phyloP scores from a whole-genome alignment of 2,329 filamentous ascomycete genomes.

The Pseudocercospora eumusae region DNA sequence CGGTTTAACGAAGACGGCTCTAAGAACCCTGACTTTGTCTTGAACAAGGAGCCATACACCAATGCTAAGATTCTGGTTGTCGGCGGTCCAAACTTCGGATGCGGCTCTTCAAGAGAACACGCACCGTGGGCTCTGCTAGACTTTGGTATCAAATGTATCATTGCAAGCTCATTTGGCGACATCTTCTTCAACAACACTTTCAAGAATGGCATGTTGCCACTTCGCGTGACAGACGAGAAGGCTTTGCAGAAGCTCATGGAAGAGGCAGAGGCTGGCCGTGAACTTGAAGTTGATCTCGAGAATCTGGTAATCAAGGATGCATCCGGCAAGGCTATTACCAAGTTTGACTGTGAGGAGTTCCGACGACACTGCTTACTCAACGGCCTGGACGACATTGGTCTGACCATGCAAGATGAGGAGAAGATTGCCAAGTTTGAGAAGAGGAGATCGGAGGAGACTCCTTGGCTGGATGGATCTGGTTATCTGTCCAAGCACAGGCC shows the following conservation, averaged over 20 bases:
- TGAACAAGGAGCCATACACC: conserved; percentile 88
- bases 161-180: conserved; percentile 82
- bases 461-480: conserved; percentile 85
- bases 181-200: conserved; percentile 99
- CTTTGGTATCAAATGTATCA: conserved; percentile 92
- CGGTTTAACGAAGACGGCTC: conserved; percentile 69
- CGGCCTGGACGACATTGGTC: conserved; percentile 90
- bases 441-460: conserved; percentile 73
- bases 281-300: conserved; percentile 86
- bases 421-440: conserved; percentile 84
- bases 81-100: conserved; percentile 92
- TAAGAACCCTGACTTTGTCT: conserved; percentile 78
- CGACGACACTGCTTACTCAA: conserved; percentile 92
- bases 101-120: conserved; percentile 88
- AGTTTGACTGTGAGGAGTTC: conserved; percentile 89
- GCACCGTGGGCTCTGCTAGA: conserved; percentile 96
- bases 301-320: conserved; percentile 80
- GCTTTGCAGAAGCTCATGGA: conserved; percentile 70
- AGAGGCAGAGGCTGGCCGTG: conserved; percentile 75
- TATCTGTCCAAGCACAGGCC: conserved; percentile 66
- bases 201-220: conserved; percentile 98
- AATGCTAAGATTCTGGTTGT: conserved; percentile 85
- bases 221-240: conserved; percentile 68
- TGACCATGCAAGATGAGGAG: conserved; percentile 89
- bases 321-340: conserved; percentile 69